These are phyloP conservation scores for Aspergillus texensis DNA, from an alignment of 2,329 filamentous ascomycete species.

Conservation along the genomic window DNA sequence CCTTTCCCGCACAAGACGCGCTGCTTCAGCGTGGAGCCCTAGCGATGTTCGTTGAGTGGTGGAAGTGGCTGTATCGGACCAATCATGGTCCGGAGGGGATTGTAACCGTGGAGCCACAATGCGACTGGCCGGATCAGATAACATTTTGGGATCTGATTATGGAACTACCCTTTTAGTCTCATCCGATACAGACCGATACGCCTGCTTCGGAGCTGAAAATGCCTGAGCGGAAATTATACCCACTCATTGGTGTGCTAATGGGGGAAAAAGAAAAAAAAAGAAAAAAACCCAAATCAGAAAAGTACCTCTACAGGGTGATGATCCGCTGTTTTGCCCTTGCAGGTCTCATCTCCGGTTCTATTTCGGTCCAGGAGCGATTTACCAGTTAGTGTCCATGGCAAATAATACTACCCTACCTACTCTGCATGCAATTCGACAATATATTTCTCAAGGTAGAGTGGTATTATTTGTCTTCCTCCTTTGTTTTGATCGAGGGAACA, in stretches of 20 bases:
- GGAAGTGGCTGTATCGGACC: background rate
- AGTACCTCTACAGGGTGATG: background rate
- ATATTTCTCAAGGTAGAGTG: background rate
- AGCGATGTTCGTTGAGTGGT: background rate
- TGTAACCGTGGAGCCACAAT: background rate
- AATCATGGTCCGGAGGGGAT: background rate
- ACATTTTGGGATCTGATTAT: background rate
- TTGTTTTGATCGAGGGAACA: background rate
- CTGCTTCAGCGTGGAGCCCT: conserved; percentile 5
- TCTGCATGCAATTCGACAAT: background rate
- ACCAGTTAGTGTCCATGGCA: background rate
- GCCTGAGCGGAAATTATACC: conserved; percentile 2
- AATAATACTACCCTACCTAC: background rate
- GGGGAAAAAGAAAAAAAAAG: background rate
- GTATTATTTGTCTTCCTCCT: background rate
- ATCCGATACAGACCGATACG: background rate
- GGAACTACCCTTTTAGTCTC: conserved; percentile 11
- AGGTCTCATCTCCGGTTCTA: background rate
- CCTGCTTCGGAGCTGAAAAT: background rate
- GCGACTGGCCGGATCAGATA: conserved; percentile 15
- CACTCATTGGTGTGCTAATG: background rate
- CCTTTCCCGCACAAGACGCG: conserved; percentile 8
- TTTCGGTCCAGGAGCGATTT: background rate
- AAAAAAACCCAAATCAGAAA: background rate
- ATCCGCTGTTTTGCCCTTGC: background rate